Evolutionary conservation across 2,329 filamentous ascomycete genomes (phyloP), one percentile per base, ranked within the genome.

Genomic region (Botrytis fabae): DNA sequence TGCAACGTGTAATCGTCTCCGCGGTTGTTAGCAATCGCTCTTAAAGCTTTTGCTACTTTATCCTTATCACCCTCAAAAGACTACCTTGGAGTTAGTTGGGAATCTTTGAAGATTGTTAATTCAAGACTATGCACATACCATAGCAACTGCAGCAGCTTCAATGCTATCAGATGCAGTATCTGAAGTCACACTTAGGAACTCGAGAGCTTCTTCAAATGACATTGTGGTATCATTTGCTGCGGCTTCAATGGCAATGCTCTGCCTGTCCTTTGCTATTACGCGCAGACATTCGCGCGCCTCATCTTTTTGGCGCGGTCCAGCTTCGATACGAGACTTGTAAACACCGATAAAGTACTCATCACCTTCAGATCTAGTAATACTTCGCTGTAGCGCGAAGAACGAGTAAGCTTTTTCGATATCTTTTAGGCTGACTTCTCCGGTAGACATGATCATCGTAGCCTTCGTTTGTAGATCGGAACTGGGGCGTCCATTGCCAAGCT

Each of bases 301-400:
- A 20, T 85, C 84, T 74, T 90, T 88, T 73, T 87, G 85, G 8
- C 82, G 78, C 5, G 85, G 84, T 22, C 88, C 85, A 76, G 90
- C 88, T 69, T 84, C 82, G 66, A 92, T 80, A 65, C 87, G 86
- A 2, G 89, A 86, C 74, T 86, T 87, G 78, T 90, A 93, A 25
- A 85, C 83, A 22, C 87, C 87, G 74, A 91, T 86, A 51, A 93
- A 89, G 72, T 86, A 84, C 46, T 90, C 87, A 74, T 92, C 90
- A 8, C 84, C 85, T 28, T 68, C 65, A 28, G 48, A 28, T 46
- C 81, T 80, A 28, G 79, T 81, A 42, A 84, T 83, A 51, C 85
- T 80, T 20, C 82, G 80, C 44, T 84, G 81, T 14, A 92, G 82
- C n/a, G 84, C 85, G 72, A 93, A 88, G 74, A 85, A 87, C 62